Conservation (phyloP, 2,329 filamentous ascomycete species). For the Dactylonectria macrodidyma region DNA sequence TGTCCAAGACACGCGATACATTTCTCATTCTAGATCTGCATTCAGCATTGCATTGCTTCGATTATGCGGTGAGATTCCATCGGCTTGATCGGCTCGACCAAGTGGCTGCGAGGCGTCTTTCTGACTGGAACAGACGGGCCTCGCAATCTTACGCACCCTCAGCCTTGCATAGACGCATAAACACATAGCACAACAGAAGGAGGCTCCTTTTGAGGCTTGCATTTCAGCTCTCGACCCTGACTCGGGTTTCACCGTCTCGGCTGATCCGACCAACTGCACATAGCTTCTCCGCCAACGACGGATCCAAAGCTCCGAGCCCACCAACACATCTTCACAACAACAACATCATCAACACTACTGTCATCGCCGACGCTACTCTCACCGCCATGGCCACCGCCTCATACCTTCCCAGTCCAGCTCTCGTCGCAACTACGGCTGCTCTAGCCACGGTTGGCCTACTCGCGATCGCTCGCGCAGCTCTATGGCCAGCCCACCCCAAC, state of each 20-base stretch:
- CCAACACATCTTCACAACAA: background rate
- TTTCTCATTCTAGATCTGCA: background rate
- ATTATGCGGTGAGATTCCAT: background rate
- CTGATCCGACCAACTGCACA: conserved; percentile 1
- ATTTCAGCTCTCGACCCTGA: conserved; percentile 11
- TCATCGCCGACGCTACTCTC: background rate
- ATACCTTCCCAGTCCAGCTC: conserved; percentile 41
- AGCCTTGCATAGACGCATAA: conserved; percentile 31
- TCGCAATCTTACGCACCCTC: background rate
- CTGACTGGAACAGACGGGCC: background rate
- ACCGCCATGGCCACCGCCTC: conserved; percentile 16
- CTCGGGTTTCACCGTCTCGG: conserved; percentile 11
- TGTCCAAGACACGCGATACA: background rate
- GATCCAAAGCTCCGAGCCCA: background rate
- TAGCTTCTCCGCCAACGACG: background rate
- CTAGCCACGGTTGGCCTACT: conserved; percentile 59
- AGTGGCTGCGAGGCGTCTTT: background rate
- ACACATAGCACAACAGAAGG: background rate
- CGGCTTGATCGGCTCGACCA: background rate
- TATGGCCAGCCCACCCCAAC: conserved; percentile 58
- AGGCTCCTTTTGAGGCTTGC: background rate
- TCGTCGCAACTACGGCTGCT: conserved; percentile 58
- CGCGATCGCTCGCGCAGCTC: conserved; percentile 50
- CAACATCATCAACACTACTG: background rate
- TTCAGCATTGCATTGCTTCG: background rate